phyloP scores from a whole-genome alignment of 208 protist genomes.

The Wallacemonas sp. region DNA sequence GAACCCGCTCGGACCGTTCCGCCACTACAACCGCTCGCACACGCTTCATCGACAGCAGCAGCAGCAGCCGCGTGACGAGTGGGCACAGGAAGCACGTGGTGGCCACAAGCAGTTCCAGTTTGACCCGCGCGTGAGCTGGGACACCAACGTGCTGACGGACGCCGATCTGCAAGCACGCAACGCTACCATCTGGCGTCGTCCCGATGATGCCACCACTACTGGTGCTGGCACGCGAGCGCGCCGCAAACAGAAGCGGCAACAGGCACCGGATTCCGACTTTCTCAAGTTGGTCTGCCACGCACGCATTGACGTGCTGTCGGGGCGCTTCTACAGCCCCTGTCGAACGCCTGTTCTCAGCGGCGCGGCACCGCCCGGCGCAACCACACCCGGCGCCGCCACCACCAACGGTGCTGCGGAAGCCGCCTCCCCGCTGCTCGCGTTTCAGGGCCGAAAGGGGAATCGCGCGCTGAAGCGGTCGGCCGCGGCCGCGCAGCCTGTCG shows the following conservation, averaged over 20 bases:
- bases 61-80: neutral
- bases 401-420: neutral
- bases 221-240: no score
- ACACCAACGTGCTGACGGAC: slow-evolving; percentile 10
- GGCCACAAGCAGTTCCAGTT: neutral
- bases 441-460: neutral
- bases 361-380: neutral
- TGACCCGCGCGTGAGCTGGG: neutral
- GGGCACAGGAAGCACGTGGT: neutral
- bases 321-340: slow-evolving; percentile 48
- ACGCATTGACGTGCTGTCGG: slow-evolving; percentile 35
- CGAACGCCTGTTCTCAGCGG: neutral
- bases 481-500: neutral
- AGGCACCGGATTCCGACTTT: slow-evolving; percentile 10
- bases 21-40: slow-evolving; percentile 17
- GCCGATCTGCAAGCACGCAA: neutral
- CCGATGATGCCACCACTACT: no score
- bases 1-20: slow-evolving; percentile 34
- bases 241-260: neutral
- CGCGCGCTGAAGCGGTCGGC: neutral
- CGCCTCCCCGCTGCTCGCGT: neutral
- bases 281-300: slow-evolving; percentile 37
- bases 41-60: slow-evolving; percentile 3
- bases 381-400: neutral
- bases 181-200: neutral